Base-by-base conservation (phyloP, 352 stramenopile species). In the Pythium sp. region DNA sequence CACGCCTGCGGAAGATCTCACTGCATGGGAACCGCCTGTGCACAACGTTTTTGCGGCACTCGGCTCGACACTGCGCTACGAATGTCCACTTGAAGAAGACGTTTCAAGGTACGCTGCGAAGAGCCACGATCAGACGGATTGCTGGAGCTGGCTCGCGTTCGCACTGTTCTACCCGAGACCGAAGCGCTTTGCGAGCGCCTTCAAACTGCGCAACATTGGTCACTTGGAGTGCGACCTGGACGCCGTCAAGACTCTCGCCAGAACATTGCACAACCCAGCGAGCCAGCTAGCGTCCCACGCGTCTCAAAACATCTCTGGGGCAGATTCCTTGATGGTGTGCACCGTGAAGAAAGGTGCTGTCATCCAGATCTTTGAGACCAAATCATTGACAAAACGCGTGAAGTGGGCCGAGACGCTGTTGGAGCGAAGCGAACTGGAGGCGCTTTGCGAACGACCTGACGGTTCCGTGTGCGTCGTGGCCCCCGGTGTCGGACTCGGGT, bases 121-220 rank as follows among this genome's bases (percentile, higher is more conserved):
- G 28, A 20, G 7, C 15, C 8, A n/a, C 6, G 5, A 18, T 8
- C n/a, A 32, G 22, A 9, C n/a, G 0, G 43, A 62, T n/a, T 56
- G 32, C 51, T 73, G 63, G 68, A 53, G 41, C 47, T 73, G 63
- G 63, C 28, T 70, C 15, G 68, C 58, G 30, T 70, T 73, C 36
- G 68, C 49, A 6, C 53, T 73, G 3, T 70, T 73, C 38, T 73
- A 70, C 51, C 68, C 68, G 15, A 41, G 68, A 1, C 68, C 68
- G 1, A 67, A 62, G 51, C 58, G 68, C 20, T 73, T 67, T 28
- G 68, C 58, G 0, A 0, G 26, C 0, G 41, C 26, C 3, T 56
- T 54, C 34, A 63, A 62, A 7, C 49, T 73, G 18, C 64, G 53
- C 62, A 54, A 38, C 34, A 54, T 55, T 1, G 38, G 38, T 1